These are phyloP conservation scores for Ustilago sp. DNA, from an alignment of 1,284 basidiomycete genomes.

Conservation along the genomic window DNA sequence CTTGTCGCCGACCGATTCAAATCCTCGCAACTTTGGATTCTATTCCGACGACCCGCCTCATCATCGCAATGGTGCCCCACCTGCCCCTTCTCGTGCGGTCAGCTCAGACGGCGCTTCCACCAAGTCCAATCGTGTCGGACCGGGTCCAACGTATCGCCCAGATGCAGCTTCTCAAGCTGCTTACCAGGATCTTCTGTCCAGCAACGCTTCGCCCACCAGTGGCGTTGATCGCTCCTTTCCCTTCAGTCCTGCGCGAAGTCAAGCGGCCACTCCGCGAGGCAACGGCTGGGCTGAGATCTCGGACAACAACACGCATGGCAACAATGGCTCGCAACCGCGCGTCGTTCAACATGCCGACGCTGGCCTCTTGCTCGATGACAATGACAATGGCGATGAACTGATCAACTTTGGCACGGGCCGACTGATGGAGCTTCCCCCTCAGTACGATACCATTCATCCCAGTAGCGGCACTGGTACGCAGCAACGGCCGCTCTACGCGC, in stretches of 20 bases:
- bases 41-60: slow-evolving; percentile 34
- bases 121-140: slow-evolving; percentile 40
- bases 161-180: slow-evolving; percentile 45
- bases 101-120: slow-evolving; percentile 31
- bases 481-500: slow-evolving; percentile 17
- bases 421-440: slow-evolving; percentile 57
- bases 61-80: slow-evolving; percentile 14
- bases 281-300: slow-evolving; percentile 29
- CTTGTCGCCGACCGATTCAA: slow-evolving; percentile 33
- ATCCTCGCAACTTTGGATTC: slow-evolving; percentile 26
- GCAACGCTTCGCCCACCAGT: slow-evolving; percentile 23
- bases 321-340: slow-evolving; percentile 11
- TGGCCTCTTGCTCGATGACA: slow-evolving; percentile 57
- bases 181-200: slow-evolving; percentile 45
- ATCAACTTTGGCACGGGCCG: slow-evolving; percentile 23
- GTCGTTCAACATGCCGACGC: slow-evolving; percentile 58
- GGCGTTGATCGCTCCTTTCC: slow-evolving; percentile 21
- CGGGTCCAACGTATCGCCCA: slow-evolving; percentile 40
- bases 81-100: slow-evolving; percentile 9
- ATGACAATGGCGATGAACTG: slow-evolving; percentile 49
- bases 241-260: slow-evolving; percentile 13
- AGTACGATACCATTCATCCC: slow-evolving; percentile 56
- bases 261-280: background rate
- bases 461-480: slow-evolving; percentile 6
- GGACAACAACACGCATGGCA: background rate